Base-by-base conservation (phyloP, 225 moss, liverwort and hornwort genomes). In the Pseudisothecium myosuroides region DNA sequence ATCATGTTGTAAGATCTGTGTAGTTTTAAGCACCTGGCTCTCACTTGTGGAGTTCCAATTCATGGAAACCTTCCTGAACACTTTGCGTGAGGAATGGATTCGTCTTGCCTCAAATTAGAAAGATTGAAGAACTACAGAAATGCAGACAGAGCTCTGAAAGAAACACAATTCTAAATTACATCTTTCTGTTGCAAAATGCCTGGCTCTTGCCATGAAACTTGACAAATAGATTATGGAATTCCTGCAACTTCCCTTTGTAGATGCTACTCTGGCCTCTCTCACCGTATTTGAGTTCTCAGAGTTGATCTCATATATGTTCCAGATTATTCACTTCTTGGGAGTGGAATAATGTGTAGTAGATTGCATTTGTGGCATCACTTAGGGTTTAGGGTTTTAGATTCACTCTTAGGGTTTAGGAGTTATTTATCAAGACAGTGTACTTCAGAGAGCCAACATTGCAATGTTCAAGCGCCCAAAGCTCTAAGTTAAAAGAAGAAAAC, bases 131-230 rank as follows among this genome's bases (percentile, higher is more conserved):
- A 92, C 54, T 93, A 88, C 1, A 5, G 36, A 0, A 37, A 88
- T 90, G 91, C 83, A 96, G 88, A 88, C 89, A 91, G 87, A 52
- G 34, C 76, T 52, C 92, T 94, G 87, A 94, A 92, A 73, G 92
- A 94, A 9, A 21, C 1, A 21, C 56, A 56, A 21, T 56, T 21
- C 56, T 58, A 9, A 21, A 10, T 58, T 22, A 85, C 89, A 90
- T 93, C 91, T 36, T 92, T 90, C 77, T 92, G 62, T 63, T 93
- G 90, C 72, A n/a, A 56, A 93, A 87, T 69, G 88, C 45, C 78
- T 73, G 89, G 61, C 91, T 87, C 62, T 90, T 90, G 86, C 94
- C 94, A 88, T 13, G 91, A 83, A 81, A 31, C 32, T 29, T 4
- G 21, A 21, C 31, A 43, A 31, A 31, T 9, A 61, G 24, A 41